Conservation (phyloP, 352 stramenopile species). For the Pythium apleroticum region DNA sequence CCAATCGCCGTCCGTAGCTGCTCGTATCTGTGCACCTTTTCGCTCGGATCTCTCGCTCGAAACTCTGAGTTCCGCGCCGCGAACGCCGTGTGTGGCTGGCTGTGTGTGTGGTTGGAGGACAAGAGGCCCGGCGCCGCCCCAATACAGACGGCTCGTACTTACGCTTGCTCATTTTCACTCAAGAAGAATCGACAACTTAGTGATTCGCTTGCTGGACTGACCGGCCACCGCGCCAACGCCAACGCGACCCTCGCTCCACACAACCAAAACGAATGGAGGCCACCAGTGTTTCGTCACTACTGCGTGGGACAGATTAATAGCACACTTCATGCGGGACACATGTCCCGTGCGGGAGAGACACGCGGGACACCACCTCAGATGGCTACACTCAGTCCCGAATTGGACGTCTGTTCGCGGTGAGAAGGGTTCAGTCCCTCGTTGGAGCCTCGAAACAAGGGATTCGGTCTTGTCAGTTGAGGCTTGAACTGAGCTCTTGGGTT, state of each 20-base stretch:
- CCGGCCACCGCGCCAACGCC: not conserved
- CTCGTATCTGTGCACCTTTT: too few species aligned
- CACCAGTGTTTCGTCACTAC: constrained; percentile 22
- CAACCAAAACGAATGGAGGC: constrained; percentile 40
- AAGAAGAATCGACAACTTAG: constrained; percentile 67
- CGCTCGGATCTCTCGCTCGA: too few species aligned
- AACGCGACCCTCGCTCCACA: constrained; percentile 5
- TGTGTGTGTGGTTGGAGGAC: not conserved
- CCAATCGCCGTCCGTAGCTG: too few species aligned
- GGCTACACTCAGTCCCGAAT: constrained; percentile 3
- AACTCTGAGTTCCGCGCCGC: not conserved
- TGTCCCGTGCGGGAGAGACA: not conserved
- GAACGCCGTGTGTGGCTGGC: not conserved
- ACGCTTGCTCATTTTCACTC: constrained; percentile 88
- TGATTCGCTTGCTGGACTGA: constrained; percentile 37
- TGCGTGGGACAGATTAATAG: constrained; percentile 23
- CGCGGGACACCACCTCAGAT: not conserved
- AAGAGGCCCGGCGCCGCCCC: not conserved
- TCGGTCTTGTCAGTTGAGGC: constrained; percentile 16
- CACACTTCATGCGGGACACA: not conserved
- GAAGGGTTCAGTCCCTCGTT: constrained; percentile 1
- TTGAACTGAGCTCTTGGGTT: not conserved
- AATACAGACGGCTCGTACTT: constrained; percentile 34
- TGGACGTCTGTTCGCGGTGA: not conserved
- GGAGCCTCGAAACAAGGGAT: not conserved